Evolutionary conservation across 164 flowering plant species (phyloP), one percentile per base, ranked within the genome.

Genomic region (Dillenia turbinata): DNA sequence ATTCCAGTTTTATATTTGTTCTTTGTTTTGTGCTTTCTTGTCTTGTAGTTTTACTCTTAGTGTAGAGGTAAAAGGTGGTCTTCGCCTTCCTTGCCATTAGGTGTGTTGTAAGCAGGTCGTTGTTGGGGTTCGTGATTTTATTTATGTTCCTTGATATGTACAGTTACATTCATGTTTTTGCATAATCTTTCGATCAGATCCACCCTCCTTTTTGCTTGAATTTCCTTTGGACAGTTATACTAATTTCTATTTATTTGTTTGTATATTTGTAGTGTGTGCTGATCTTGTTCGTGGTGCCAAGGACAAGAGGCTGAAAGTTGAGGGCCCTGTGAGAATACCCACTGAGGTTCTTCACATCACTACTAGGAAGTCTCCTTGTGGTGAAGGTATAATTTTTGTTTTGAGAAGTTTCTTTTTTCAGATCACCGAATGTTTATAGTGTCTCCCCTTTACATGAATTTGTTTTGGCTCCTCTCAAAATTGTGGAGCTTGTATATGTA

Each of bases 271-370:
- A 81, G 83, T 81, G 11, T 81, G 85, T 57, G 51, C 76, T 0
- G 85, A 77, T 65, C 64, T 81, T 61, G 80, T 83, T 52, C 81
- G 79, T 24, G 87, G 87, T 47, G 87, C 84, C 56, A 83, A 83
- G 75, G 78, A 80, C 59, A 83, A 83, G 72, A 57, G 67, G 17
- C 70, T 83, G 47, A 73, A 70, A 54, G 87, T 83, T 0, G 81
- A 81, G 69, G 85, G 85, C 63, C 87, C 87, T 5, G 83, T 83
- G 57, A 78, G 87, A 50, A 80, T 83, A 76, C 87, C 84, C 40
- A 83, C 85, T 53, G 81, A 81, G 71, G 82, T 77, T 72, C 76
- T 83, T 57, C 64, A 73, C 63, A 83, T 81, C 65, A 81, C 85
- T 43, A 83, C 87, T 17, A 77, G 87, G 69, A 81, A 83, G 66